Percentiles rank a stretch among this genome's conserved stretches.
Evolutionary conservation across 176 grass and related monocot species (phyloP).

Genomic region (Bothriochloa decipiens): DNA sequence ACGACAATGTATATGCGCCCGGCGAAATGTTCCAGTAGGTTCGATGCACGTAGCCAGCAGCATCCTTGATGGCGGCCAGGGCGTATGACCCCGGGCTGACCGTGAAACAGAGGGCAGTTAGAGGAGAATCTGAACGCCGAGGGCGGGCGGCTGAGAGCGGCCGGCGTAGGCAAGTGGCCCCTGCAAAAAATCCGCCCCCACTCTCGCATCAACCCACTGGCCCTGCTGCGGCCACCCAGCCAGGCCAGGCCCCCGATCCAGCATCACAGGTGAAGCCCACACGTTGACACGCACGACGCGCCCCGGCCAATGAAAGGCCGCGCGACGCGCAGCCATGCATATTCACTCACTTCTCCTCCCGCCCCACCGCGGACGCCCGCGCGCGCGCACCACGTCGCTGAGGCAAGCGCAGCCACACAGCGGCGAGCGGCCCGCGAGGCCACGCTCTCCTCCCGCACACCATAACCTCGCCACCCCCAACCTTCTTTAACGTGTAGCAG

Average conservation of each 20-base stretch:
- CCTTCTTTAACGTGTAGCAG: constrained; percentile 26
- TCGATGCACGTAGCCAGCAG: not conserved
- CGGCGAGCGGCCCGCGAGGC: not conserved
- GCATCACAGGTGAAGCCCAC: not conserved
- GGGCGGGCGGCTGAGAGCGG: not conserved
- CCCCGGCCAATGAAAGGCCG: not conserved
- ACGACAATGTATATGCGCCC: no score
- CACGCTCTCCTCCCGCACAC: constrained; percentile 44
- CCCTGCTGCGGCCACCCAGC: constrained; percentile 16
- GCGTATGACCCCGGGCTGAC: no score
- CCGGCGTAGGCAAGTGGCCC: constrained; percentile 22
- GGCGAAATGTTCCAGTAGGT: not conserved
- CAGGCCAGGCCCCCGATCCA: not conserved
- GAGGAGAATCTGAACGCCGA: not conserved
- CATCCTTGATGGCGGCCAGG: not conserved
- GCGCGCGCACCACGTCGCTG: constrained; percentile 40
- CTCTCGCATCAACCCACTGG: constrained; percentile 14
- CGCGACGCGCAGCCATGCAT: not conserved
- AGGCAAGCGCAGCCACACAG: constrained; percentile 50
- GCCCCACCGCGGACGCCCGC: not conserved
- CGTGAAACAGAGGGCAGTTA: no score
- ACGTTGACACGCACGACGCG: constrained; percentile 15
- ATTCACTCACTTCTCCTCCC: not conserved
- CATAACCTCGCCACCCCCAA: constrained; percentile 21
- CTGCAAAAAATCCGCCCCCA: constrained; percentile 44